These are phyloP conservation scores for Chionographis japonica DNA, from an alignment of 106 monocot genomes.

Conservation along the genomic window DNA sequence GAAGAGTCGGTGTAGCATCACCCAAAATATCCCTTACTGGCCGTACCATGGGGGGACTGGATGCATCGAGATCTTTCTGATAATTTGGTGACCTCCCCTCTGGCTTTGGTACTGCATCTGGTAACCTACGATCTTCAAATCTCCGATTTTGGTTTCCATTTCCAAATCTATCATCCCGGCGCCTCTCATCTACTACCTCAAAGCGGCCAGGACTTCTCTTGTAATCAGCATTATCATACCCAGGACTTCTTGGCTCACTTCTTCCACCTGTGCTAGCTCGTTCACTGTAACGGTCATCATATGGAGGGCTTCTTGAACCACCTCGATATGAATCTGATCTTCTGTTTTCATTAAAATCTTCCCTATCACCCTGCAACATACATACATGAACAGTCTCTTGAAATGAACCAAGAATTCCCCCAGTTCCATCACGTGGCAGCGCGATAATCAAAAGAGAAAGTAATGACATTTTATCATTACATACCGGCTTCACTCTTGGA, in stretches of 20 bases:
- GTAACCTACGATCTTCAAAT: conserved; percentile 41
- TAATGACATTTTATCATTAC: neutral
- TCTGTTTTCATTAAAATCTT: conserved; percentile 44
- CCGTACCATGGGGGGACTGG: conserved; percentile 67
- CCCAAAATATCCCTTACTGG: conserved; percentile 86
- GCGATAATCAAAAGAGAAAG: too few relatives aligned
- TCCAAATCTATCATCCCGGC: conserved; percentile 53
- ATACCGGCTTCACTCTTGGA: conserved; percentile 43
- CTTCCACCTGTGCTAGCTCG: conserved; percentile 34
- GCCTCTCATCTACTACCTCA: conserved; percentile 63
- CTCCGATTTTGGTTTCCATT: conserved; percentile 40
- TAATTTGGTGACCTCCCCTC: conserved; percentile 45
- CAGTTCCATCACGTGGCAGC: too few relatives aligned
- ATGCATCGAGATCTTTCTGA: conserved; percentile 27
- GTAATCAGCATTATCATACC: conserved; percentile 54
- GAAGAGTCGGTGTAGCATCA: conserved; percentile 56
- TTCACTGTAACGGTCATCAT: conserved; percentile 39
- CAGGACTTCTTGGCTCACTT: conserved; percentile 67
- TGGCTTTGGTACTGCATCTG: conserved; percentile 42
- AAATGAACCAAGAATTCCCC: too few relatives aligned
- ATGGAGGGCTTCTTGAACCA: conserved; percentile 65
- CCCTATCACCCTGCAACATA: conserved; percentile 24
- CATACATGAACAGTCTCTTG: too few relatives aligned
- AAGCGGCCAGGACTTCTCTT: conserved; percentile 59
- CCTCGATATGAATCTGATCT: conserved; percentile 39